Percentiles rank a stretch among this genome's conserved stretches.
Conservation (phyloP, 2,329 filamentous ascomycete genomes). For the Plenodomus lindquistii region DNA sequence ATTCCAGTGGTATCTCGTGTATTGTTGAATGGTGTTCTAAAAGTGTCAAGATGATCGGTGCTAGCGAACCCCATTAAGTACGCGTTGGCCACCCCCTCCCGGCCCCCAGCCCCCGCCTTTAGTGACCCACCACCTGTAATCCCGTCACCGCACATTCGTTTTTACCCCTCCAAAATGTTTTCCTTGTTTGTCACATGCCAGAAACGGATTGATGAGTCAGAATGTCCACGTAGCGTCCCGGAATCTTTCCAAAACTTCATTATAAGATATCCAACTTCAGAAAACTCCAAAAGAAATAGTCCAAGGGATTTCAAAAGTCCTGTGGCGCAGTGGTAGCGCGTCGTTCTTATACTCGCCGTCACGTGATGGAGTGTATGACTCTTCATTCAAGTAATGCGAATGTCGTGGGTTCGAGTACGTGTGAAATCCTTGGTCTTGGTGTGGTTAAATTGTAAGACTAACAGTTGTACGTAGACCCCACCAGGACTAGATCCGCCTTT, state of each 20-base stretch:
- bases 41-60: too few species aligned
- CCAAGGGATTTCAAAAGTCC: slow-evolving; percentile 29
- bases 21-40: too few species aligned
- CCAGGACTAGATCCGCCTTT: slow-evolving; percentile 26
- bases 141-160: not conserved
- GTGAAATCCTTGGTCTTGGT: too few species aligned
- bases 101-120: not conserved
- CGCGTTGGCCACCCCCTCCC: not conserved
- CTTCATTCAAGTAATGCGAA: slow-evolving; percentile 48
- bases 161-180: not conserved
- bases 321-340: slow-evolving; percentile 56
- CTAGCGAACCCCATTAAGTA: too few species aligned
- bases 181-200: not conserved
- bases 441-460: slow-evolving; percentile 4
- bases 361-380: slow-evolving; percentile 43
- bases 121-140: not conserved
- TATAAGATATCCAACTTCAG: not conserved
- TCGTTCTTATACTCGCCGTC: slow-evolving; percentile 51
- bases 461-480: slow-evolving; percentile 17
- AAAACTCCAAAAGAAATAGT: slow-evolving; percentile 19
- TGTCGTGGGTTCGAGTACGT: slow-evolving; percentile 52
- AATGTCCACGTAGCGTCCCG: too few species aligned
- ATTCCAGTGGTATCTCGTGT: too few species aligned
- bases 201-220: too few species aligned
- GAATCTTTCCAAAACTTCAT: too few species aligned